Conservation (phyloP, 2,329 filamentous ascomycete genomes). For the Fusarium sp. region DNA sequence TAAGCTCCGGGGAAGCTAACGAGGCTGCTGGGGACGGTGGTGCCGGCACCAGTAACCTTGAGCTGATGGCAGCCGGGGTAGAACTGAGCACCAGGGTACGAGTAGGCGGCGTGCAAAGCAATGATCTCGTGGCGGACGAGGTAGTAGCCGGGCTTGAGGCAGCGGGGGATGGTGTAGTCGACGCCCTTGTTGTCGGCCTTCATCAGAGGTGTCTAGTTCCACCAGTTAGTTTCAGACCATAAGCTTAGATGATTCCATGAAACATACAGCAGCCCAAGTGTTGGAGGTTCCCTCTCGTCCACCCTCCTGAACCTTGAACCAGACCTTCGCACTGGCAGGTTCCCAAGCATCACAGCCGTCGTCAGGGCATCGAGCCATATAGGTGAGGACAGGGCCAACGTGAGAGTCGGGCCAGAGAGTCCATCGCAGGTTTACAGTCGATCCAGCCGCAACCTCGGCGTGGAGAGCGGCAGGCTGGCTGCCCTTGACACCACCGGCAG, state of each 20-base stretch:
- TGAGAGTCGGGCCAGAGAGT: conserved; percentile 67
- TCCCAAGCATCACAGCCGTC: conserved; percentile 65
- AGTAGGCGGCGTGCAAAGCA: conserved; percentile 65
- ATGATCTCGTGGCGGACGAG: conserved; percentile 73
- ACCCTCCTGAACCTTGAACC: conserved; percentile 69
- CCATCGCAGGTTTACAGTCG: conserved; percentile 69
- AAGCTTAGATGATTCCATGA: fast-evolving
- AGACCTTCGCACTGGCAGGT: conserved; percentile 66
- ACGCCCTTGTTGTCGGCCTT: conserved; percentile 61
- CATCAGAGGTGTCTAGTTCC: conserved; percentile 58
- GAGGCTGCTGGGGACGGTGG: conserved; percentile 57
- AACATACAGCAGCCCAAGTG: conserved; percentile 62
- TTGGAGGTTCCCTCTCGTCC: conserved; percentile 66
- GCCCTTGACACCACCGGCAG: conserved; percentile 63
- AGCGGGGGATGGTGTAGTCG: conserved; percentile 69
- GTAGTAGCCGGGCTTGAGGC: conserved; percentile 68
- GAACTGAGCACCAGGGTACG: conserved; percentile 70
- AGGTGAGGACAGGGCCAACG: conserved; percentile 70
- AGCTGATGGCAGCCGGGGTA: conserved; percentile 73
- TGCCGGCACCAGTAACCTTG: conserved; percentile 66
- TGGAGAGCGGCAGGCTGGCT: conserved; percentile 68
- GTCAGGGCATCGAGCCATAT: conserved; percentile 72
- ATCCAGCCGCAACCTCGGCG: conserved; percentile 68
- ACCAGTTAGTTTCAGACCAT: background rate
- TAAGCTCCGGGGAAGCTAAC: conserved; percentile 71